Evolutionary conservation across 2,329 filamentous ascomycete species (phyloP), one percentile per base, ranked within the genome.

Genomic region (Penicillium sp.): DNA sequence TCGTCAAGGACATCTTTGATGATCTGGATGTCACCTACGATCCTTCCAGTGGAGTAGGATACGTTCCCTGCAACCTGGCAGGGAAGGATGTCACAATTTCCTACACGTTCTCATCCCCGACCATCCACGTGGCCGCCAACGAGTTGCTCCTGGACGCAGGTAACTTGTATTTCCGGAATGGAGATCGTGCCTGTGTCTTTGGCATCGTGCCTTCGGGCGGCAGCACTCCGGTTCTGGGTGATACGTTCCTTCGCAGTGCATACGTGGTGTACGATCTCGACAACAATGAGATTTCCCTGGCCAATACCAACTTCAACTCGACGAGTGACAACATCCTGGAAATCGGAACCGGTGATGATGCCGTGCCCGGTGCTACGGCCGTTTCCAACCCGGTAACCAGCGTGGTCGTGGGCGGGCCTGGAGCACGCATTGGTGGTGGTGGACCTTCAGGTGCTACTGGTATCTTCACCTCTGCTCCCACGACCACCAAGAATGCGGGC

Each of bases 261-360:
- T 84, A 83, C 58, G 78, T 82, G 36, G 80, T 83, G 1, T 83
- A 82, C 63, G 79, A 83, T 50, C 68, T 84, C 11, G 64, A 63
- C 16, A 79, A 77, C 62, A 81, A 83, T 61, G 71, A 81, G 59
- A 81, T 83, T 54, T 78, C 76, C 2, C 65, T 84, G 16, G 80
- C 80, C 3, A 78, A 79, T 56, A 82, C 80, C 2, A 76, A 76
- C 50, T 82, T 82, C 70, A 80, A 82, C 59, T 69, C 76, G 6
- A 77, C 76, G 0, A 55, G 56, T 4, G 58, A 65, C 39, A 70
- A 77, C 49, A 64, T 83, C 38, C 49, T 75, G 47, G 79, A 82
- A 56, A 83, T 83, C 44, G 69, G 70, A 6, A 69, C 69, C 13
- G 76, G 75, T 2, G 54, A 67, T 3, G 54, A 66, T 29, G 72